Conservation (phyloP, 352 stramenopile genomes). For the Globisporangium orthogonon region DNA sequence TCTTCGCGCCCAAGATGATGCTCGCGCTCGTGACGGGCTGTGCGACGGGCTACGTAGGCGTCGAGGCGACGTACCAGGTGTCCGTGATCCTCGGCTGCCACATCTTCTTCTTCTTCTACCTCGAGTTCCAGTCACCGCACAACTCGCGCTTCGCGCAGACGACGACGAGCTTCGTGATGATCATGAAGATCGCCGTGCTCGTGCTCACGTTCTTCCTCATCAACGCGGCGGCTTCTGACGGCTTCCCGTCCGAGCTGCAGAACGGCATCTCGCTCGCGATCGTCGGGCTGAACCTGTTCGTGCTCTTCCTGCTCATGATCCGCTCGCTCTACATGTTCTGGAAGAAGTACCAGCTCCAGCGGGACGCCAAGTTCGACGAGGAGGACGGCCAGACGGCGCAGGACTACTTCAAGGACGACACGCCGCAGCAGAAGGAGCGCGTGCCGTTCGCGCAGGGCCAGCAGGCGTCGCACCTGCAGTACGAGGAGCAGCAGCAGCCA, state of each 20-base stretch:
- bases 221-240: constrained; percentile 40
- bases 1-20: constrained; percentile 80
- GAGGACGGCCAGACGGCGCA: constrained; percentile 54
- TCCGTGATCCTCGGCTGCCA: constrained; percentile 47
- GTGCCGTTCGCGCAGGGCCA: constrained; percentile 12
- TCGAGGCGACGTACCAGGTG: constrained; percentile 42
- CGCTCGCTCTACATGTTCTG: constrained; percentile 67
- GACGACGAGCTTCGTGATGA: constrained; percentile 62
- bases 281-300: constrained; percentile 60
- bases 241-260: constrained; percentile 53
- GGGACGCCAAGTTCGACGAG: constrained; percentile 42
- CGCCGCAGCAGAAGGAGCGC: constrained; percentile 26
- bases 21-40: constrained; percentile 55
- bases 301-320: constrained; percentile 58
- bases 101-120: constrained; percentile 68
- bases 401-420: constrained; percentile 68
- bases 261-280: constrained; percentile 67
- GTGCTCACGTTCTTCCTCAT: constrained; percentile 72
- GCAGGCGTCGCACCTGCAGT: constrained; percentile 10
- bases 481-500: constrained; percentile 11
- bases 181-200: constrained; percentile 74
- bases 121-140: constrained; percentile 63
- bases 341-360: constrained; percentile 67
- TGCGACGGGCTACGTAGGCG: constrained; percentile 47
- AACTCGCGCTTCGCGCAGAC: constrained; percentile 69